Conservation (phyloP, 257 asterid genomes). For the Lantana camara region DNA sequence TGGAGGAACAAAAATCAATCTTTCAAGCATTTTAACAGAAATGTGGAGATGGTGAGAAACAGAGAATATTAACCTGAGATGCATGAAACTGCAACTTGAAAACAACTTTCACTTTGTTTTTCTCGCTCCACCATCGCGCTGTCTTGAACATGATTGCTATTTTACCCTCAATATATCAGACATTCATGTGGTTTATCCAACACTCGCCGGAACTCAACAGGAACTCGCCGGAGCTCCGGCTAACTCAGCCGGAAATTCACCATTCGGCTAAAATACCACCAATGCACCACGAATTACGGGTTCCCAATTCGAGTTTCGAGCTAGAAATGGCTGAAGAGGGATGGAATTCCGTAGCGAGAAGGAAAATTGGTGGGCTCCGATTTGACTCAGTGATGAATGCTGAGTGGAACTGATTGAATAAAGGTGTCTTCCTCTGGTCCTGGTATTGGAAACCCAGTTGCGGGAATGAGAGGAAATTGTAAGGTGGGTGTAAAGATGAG, state of each 20-base stretch:
- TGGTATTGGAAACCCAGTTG: constrained; percentile 29
- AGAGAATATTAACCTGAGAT: constrained; percentile 88
- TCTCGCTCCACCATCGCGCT: constrained; percentile 87
- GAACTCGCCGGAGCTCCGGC: constrained; percentile 66
- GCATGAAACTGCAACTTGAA: constrained; percentile 97
- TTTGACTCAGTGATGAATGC: constrained; percentile 40
- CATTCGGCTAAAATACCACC: constrained; percentile 25
- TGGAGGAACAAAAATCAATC: neutral
- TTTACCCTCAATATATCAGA: constrained; percentile 34
- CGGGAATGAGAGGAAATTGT: constrained; percentile 26
- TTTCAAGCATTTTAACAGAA: neutral
- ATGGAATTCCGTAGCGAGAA: neutral
- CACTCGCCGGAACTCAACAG: constrained; percentile 46
- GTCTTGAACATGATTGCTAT: constrained; percentile 72
- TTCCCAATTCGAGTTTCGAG: constrained; percentile 11
- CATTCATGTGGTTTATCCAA: constrained; percentile 20
- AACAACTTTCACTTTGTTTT: constrained; percentile 77
- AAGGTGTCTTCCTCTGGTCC: neutral
- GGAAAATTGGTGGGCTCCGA: constrained; percentile 15
- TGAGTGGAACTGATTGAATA: constrained; percentile 21
- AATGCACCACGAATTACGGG: constrained; percentile 21
- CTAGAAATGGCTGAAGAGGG: neutral
- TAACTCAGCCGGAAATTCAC: constrained; percentile 35
- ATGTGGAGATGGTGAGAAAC: neutral
- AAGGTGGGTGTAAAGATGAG: constrained; percentile 37